These are phyloP conservation scores for Penicillium maclennaniae DNA, from an alignment of 495 filamentous ascomycete genomes.

Conservation along the genomic window DNA sequence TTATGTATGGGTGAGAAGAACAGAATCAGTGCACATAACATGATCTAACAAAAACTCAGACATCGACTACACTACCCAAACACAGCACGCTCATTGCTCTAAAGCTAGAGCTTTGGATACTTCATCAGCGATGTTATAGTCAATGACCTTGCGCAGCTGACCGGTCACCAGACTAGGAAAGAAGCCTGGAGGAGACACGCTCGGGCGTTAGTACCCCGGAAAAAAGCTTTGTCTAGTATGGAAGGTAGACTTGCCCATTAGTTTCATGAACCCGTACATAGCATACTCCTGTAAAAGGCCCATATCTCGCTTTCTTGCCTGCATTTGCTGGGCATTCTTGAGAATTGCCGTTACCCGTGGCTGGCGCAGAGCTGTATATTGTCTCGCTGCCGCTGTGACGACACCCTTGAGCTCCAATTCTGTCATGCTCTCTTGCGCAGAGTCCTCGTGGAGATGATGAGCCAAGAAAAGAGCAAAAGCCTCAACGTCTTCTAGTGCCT, in stretches of 20 bases:
- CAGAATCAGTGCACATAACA: neutral
- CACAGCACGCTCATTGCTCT: neutral
- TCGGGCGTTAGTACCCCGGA: neutral
- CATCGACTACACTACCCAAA: neutral
- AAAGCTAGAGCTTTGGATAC: conserved; percentile 1
- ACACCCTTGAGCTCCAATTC: conserved; percentile 7
- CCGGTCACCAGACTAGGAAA: conserved; percentile 8
- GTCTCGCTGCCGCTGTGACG: conserved; percentile 23
- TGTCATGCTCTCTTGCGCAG: conserved; percentile 2
- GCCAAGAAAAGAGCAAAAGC: conserved; percentile 33
- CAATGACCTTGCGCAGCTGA: conserved; percentile 3
- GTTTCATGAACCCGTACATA: conserved; percentile 35
- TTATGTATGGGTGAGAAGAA: neutral
- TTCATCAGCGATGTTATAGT: conserved; percentile 14
- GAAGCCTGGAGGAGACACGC: neutral
- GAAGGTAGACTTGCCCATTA: conserved; percentile 21
- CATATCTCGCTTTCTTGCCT: conserved; percentile 32
- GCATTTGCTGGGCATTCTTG: conserved; percentile 25
- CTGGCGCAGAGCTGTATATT: conserved; percentile 27
- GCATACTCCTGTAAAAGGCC: conserved; percentile 28
- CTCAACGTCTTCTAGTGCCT: conserved; percentile 46
- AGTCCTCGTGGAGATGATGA: conserved; percentile 19
- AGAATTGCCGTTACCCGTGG: conserved; percentile 31
- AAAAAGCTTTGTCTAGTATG: conserved; percentile 21
- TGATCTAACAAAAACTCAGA: neutral